Base-by-base conservation (phyloP, 306 rosid species). In the Citrullus amarus region DNA sequence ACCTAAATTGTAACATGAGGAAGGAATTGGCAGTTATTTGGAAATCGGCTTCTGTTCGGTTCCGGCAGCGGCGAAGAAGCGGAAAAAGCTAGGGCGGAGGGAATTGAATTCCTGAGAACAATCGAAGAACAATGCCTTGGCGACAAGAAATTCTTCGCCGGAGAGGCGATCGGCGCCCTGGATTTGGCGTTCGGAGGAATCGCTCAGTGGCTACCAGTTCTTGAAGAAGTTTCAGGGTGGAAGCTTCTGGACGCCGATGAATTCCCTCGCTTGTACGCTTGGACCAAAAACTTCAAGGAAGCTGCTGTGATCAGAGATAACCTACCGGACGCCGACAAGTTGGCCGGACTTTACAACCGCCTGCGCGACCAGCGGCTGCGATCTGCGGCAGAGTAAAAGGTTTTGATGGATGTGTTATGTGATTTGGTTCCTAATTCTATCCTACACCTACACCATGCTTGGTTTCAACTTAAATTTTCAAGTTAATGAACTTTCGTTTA, bases 211-310 rank as follows among this genome's bases (percentile, higher is more conserved):
- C 38, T 81, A 6, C 83, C 11, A 48, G 25, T 65, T 48, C 36
- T 58, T 1, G 78, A 84, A 84, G 79, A 84, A 62, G 20, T 74
- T 0, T 62, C 67, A 4, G 85, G 80, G 1, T 41, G 34, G 25
- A 74, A 57, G 18, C 8, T 92, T 50, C 72, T 88, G 28, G 79
- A 85, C 20, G 77, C 85, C 8, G 46, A n/a, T 38, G 9, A 46
- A 8, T 83, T 86, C 41, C 93, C 88, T 69, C 73, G 9, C 46
- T 38, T 89, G 82, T 78, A 77, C 74, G 78, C 81, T 59, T 88
- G 92, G 92, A 58, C 71, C 39, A 16, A 77, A 18, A 87, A 83
- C 61, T 87, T 90, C 60, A 88, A 59, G 61, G 38, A 86, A 78
- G 65, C 66, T 54, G 77, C 84, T 15, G 78, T 69, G 1, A 88